A percentile compares a stretch with the other conserved stretches of the same genome.
Conservation (phyloP, 1,139 yeast species). For the Kodamaea alishanica region DNA sequence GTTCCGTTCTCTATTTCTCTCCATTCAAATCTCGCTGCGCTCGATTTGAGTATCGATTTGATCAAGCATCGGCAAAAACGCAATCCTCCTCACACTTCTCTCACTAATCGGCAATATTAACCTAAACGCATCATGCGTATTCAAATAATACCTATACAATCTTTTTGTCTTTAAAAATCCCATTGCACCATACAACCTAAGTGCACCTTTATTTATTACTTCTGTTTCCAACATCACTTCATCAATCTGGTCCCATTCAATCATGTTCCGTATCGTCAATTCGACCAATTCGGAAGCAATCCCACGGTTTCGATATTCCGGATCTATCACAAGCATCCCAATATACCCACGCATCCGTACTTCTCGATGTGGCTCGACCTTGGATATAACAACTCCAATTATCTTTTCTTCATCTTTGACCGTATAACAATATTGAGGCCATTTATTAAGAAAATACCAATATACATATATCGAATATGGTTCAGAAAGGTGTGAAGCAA, state of each 20-base stretch:
- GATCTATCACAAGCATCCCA: conserved; percentile 90
- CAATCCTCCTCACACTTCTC: conserved; percentile 28
- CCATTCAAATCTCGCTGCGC: too few species aligned
- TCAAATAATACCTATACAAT: conserved; percentile 79
- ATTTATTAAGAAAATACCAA: conserved; percentile 45
- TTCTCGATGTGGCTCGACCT: conserved; percentile 73
- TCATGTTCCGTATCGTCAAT: conserved; percentile 64
- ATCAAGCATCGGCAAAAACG: conserved; percentile 31
- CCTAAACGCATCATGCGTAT: conserved; percentile 89
- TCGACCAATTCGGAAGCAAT: conserved; percentile 73
- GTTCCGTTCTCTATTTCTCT: too few species aligned
- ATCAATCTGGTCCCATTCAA: conserved; percentile 57
- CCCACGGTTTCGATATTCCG: conserved; percentile 68
- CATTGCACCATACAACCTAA: conserved; percentile 73
- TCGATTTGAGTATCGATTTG: too few species aligned
- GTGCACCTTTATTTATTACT: conserved; percentile 74
- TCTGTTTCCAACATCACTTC: conserved; percentile 92
- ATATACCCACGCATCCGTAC: conserved; percentile 81
- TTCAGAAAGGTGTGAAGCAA: conserved; percentile 39
- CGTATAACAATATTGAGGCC: conserved; percentile 47
- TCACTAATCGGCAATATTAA: conserved; percentile 39
- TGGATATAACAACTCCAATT: conserved; percentile 82
- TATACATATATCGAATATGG: conserved; percentile 49
- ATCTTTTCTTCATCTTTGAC: conserved; percentile 21
- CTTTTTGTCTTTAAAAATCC: conserved; percentile 85